These are phyloP conservation scores for Paraphaeosphaeria sporulosa DNA, from an alignment of 2,329 filamentous ascomycete species.

Conservation along the genomic window DNA sequence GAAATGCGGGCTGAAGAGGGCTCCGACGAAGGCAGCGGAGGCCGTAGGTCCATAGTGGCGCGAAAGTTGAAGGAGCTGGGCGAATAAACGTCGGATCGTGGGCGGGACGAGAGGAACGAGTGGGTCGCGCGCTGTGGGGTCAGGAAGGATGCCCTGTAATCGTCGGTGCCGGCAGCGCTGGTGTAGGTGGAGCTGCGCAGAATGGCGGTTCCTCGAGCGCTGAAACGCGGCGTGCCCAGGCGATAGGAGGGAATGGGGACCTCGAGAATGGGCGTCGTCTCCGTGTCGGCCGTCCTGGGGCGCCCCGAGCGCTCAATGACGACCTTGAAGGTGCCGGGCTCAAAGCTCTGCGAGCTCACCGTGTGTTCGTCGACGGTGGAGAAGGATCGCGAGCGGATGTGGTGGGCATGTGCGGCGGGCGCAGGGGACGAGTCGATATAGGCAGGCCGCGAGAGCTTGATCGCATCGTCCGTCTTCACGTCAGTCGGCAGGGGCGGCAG, in stretches of 20 bases:
- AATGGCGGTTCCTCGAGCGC: conserved; percentile 75
- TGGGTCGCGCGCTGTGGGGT: conserved; percentile 50
- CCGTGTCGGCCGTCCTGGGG: conserved; percentile 68
- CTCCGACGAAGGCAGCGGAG: conserved; percentile 39
- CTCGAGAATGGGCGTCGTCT: conserved; percentile 67
- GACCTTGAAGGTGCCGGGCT: conserved; percentile 77
- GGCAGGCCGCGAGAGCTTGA: conserved; percentile 23
- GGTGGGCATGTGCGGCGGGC: conserved; percentile 40
- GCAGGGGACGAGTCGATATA: conserved; percentile 27
- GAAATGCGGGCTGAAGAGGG: conserved; percentile 47
- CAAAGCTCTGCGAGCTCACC: conserved; percentile 57
- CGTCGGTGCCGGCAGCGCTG: conserved; percentile 71
- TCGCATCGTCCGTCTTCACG: conserved; percentile 29
- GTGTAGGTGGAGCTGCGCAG: conserved; percentile 82
- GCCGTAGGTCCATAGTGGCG: conserved; percentile 45
- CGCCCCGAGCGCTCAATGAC: conserved; percentile 77
- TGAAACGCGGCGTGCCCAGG: conserved; percentile 83
- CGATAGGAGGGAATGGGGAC: conserved; percentile 84
- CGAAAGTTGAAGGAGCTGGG: conserved; percentile 42
- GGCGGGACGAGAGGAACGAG: conserved; percentile 47
- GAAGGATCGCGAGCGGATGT: conserved; percentile 72
- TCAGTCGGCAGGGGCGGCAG: conserved; percentile 29
- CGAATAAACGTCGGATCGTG: conserved; percentile 48
- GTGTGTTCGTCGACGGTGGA: conserved; percentile 75
- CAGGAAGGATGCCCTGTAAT: conserved; percentile 68